Evolutionary conservation across 1,284 basidiomycete species (phyloP), one percentile per base, ranked within the genome.

Genomic region (Marasmius sp.): DNA sequence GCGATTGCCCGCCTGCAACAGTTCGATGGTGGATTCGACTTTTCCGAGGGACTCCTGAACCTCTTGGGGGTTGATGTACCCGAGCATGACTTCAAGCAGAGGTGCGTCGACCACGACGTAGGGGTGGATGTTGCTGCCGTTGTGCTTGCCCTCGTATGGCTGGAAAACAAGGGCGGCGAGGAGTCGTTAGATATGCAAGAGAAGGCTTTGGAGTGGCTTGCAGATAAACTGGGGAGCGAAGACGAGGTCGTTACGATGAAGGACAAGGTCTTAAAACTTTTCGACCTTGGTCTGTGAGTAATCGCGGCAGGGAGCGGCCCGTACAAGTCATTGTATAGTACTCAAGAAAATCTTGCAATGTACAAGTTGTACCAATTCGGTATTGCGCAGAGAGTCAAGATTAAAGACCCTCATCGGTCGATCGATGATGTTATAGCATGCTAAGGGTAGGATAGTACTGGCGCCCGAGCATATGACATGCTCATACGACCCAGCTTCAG

Each of bases 171-270:
- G 6, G 48, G 48, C 14, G 58, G 50, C 0, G 60, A 61, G 5
- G 60, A 61, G 47, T 14, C 36, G 12, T 43, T 57, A 36, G 18
- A 53, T 39, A n/a, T 61, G 47, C 37, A 38, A 18, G 54, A 57
- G 34, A 61, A 61, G 38, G 59, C 59, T 52, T 38, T 10, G 36
- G 59, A 56, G 34, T 61, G 59, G 53, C 37, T 61, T 10, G 48
- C 22, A 37, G 14, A 48, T 51, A 18, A 57, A 22, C 8, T 61
- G 37, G 60, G 18, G 11, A 41, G 39, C 27, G 18, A 12, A 16
- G 16, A 34, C n/a, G 38, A n/a, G 51, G 37, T 57, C 18, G 38
- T 16, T 12, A 47, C 12, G 16, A 16, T 50, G 6, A 45, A 57
- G 43, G 22, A 48, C 11, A 61, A 61, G 50, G 58, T 53, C 11